Evolutionary conservation across 1,284 basidiomycete species (phyloP), one percentile per base, ranked within the genome.

Genomic region (Pyrrhoderma lamaoense): DNA sequence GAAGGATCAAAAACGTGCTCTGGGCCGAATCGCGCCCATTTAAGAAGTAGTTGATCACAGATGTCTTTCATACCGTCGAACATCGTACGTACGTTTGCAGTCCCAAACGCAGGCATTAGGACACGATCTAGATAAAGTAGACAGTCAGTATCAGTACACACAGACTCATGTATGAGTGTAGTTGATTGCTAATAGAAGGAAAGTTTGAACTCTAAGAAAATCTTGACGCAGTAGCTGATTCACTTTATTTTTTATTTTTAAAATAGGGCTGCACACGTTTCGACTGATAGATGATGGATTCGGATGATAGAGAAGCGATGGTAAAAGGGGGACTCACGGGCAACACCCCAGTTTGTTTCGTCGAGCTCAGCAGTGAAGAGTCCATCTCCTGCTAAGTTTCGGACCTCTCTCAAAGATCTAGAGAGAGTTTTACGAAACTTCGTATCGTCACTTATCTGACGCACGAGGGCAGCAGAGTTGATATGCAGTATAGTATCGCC

Each of bases 21-120:
- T 1, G 72, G 67, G 2, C 73, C 74, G 54, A 75, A 75, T 45
- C 73, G 57, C 55, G 72, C 70, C 72, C 73, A 74, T 57, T 75
- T 75, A 13, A 67, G 59, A 11, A 76, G 56, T 47, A 79, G 67
- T 59, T 79, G 76, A 34, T 66, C 62, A n/a, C 66, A 65, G 43
- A 77, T 70, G 53, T 77, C 77, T 22, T 67, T 60, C 76, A 77
- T 75, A 57, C 71, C 70, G 45, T 67, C 66, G 59, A 75, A 73
- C 76, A 77, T 78, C 53, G 65, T 67, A 39, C 66, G 68, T 53
- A 77, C 70, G 2, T 68, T 65, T 8, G 68, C 58, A 0, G 72
- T 70, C 22, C 74, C 72, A 60, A 79, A 79, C 2, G 73, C 71
- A 9, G 76, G 76, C 65, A 76, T 72, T 16, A 79, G 68, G 37